These are phyloP conservation scores for Peniophora sp. DNA, from an alignment of 1,284 basidiomycete species.

Conservation along the genomic window DNA sequence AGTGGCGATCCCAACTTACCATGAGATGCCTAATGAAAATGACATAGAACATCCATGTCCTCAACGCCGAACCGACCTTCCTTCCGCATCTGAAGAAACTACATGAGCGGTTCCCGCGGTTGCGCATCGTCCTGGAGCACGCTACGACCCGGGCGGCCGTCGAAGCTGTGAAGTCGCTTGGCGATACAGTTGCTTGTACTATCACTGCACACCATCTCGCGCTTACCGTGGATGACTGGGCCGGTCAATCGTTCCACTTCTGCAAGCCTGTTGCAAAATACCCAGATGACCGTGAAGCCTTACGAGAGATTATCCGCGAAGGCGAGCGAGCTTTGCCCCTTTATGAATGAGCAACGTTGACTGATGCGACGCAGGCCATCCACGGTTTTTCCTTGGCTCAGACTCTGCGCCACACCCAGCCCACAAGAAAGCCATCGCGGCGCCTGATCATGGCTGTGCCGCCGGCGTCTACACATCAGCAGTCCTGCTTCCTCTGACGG, in stretches of 20 bases:
- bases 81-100: constrained; percentile 83
- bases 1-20: constrained; percentile 16
- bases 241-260: constrained; percentile 92
- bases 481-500: constrained; percentile 82
- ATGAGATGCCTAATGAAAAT: constrained; percentile 5
- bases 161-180: constrained; percentile 82
- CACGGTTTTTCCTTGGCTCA: constrained; percentile 95
- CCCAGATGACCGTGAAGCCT: constrained; percentile 83
- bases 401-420: constrained; percentile 94
- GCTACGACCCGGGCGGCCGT: constrained; percentile 96
- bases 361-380: constrained; percentile 54
- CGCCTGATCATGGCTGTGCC: constrained; percentile 73
- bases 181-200: constrained; percentile 88
- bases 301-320: constrained; percentile 75
- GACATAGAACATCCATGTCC: constrained; percentile 77
- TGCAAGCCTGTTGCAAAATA: constrained; percentile 99
- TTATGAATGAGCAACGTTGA: not conserved
- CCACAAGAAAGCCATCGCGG: constrained; percentile 70
- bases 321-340: constrained; percentile 33
- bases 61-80: constrained; percentile 92
- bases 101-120: constrained; percentile 80
- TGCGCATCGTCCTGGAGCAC: constrained; percentile 97
- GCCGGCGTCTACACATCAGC: constrained; percentile 93
- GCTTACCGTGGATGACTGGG: constrained; percentile 96
- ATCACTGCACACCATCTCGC: constrained; percentile 97